These are phyloP conservation scores for Stereocaulon alpinum DNA, from an alignment of 495 filamentous ascomycete genomes.

Conservation along the genomic window DNA sequence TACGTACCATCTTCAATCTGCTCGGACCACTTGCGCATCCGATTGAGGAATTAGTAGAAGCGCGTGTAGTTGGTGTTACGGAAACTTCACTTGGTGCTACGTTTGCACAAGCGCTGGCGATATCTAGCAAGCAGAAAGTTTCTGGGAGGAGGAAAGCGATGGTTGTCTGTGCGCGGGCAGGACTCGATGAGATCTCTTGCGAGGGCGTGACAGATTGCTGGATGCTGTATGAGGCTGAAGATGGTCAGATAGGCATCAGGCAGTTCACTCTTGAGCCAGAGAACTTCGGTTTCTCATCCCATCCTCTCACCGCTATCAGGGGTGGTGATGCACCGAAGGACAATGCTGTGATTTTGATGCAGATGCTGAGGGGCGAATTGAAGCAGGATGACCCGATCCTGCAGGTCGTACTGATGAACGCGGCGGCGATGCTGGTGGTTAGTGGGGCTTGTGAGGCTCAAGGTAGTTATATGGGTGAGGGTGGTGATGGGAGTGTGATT, in stretches of 20 bases:
- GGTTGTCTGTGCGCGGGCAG: conserved; percentile 87
- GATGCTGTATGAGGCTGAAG: conserved; percentile 42
- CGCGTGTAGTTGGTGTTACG: conserved; percentile 85
- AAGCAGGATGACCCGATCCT: conserved; percentile 69
- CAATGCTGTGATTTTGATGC: conserved; percentile 73
- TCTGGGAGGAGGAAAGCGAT: conserved; percentile 58
- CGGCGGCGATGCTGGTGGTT: conserved; percentile 74
- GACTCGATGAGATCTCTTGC: conserved; percentile 90
- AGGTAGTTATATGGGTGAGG: conserved; percentile 62
- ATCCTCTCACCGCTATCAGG: conserved; percentile 65
- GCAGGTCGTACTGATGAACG: conserved; percentile 90
- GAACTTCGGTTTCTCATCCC: conserved; percentile 73
- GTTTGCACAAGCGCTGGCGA: conserved; percentile 72
- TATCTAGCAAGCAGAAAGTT: conserved; percentile 51
- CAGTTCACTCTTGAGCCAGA: conserved; percentile 64
- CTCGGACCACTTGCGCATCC: conserved; percentile 90
- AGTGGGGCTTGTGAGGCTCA: conserved; percentile 80
- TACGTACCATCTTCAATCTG: conserved; percentile 93
- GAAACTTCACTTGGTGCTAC: conserved; percentile 70
- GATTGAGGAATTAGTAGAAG: conserved; percentile 67
- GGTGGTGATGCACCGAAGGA: conserved; percentile 77
- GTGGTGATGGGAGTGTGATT: conserved; percentile 63
- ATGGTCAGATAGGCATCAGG: conserved; percentile 46
- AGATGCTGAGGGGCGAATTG: conserved; percentile 63
- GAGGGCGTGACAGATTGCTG: conserved; percentile 83